A percentile compares a stretch with the other conserved stretches of the same genome.
Conservation (phyloP, 2,329 filamentous ascomycete genomes). For the Eutypella sp. region DNA sequence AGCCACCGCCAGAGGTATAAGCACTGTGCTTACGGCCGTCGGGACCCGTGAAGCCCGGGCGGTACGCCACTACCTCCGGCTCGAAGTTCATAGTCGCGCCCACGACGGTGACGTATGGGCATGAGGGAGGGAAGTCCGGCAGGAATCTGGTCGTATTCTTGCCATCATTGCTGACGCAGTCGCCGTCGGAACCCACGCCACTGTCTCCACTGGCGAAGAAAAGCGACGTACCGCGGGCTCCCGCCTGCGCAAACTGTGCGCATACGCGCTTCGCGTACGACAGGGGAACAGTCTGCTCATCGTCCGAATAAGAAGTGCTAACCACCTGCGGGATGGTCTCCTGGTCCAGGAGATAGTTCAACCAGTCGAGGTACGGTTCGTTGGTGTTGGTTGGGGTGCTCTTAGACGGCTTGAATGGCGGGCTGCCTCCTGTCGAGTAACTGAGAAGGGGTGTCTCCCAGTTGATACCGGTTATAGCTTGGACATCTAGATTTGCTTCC, state of each 20-base stretch:
- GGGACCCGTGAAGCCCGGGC: slow-evolving; percentile 19
- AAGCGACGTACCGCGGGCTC: slow-evolving; percentile 47
- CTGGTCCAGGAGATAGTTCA: slow-evolving; percentile 44
- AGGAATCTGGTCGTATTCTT: slow-evolving; percentile 49
- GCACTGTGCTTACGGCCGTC: slow-evolving; percentile 15
- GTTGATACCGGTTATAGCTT: slow-evolving; percentile 26
- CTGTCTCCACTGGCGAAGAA: slow-evolving; percentile 48
- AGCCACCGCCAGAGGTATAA: slow-evolving; percentile 34
- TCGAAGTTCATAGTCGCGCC: slow-evolving; percentile 27
- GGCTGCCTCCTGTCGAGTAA: slow-evolving; percentile 28
- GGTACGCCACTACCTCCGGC: slow-evolving; percentile 33
- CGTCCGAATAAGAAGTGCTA: slow-evolving; percentile 54
- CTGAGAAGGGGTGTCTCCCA: slow-evolving; percentile 26
- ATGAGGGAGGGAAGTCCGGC: slow-evolving; percentile 47
- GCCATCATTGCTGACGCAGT: slow-evolving; percentile 51
- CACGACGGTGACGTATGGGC: slow-evolving; percentile 30
- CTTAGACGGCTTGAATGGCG: slow-evolving; percentile 23
- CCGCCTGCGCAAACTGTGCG: slow-evolving; percentile 46
- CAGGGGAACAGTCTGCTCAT: slow-evolving; percentile 49
- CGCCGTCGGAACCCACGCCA: slow-evolving; percentile 26
- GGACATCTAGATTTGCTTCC: slow-evolving; percentile 27
- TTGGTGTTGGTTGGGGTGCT: slow-evolving; percentile 32
- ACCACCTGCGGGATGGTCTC: slow-evolving; percentile 49
- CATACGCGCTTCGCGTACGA: slow-evolving; percentile 50
- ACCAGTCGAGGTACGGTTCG: slow-evolving; percentile 53